phyloP scores from a whole-genome alignment of 345 rosid species.

The Populus alba region DNA sequence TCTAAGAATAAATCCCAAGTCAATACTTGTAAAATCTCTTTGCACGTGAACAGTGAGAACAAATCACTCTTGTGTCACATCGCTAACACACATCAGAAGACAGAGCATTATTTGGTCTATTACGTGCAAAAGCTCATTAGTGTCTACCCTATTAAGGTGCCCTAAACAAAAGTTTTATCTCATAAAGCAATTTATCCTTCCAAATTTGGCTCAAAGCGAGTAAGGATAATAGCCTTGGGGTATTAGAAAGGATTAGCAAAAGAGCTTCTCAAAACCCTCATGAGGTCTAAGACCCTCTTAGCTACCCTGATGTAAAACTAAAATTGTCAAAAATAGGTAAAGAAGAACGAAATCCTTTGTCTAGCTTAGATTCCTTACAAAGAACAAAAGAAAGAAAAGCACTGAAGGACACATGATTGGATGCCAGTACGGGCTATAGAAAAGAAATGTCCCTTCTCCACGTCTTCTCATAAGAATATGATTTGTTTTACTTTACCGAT shows the following conservation, averaged over 20 bases:
- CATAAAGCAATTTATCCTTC: background rate
- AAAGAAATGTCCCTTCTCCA: background rate
- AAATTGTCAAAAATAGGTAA: background rate
- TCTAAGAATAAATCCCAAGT: background rate
- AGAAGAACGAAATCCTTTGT: background rate
- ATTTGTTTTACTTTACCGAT: background rate
- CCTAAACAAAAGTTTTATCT: background rate
- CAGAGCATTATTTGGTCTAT: background rate
- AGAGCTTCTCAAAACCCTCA: background rate
- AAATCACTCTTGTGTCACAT: background rate
- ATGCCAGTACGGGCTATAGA: background rate
- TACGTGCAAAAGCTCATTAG: background rate
- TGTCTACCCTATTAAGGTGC: background rate
- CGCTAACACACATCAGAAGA: background rate
- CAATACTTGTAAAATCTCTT: background rate
- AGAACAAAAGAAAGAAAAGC: background rate
- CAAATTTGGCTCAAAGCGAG: background rate
- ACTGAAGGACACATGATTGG: background rate
- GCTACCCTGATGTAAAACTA: background rate
- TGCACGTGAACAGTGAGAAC: background rate
- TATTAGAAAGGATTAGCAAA: background rate
- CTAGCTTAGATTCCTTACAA: background rate
- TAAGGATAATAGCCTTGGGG: background rate
- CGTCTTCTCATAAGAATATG: background rate
- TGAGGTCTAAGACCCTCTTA: background rate